Conservation (phyloP, 106 monocot species). For the Platanthera guangdongensis region DNA sequence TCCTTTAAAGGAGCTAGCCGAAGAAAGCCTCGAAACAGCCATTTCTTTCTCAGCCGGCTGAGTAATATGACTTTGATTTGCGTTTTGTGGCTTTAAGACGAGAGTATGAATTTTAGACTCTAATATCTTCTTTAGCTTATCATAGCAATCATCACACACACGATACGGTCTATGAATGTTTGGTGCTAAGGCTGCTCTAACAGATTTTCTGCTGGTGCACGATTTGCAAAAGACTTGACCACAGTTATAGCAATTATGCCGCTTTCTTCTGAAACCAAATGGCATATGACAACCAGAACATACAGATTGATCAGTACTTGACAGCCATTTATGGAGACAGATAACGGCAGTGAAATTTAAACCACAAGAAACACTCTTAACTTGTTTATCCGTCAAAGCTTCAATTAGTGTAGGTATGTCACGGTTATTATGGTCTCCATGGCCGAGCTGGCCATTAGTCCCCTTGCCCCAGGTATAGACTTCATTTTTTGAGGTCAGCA, state of each 20-base stretch:
- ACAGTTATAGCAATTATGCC: constrained; percentile 49
- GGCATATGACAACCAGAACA: constrained; percentile 39
- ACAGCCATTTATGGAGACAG: constrained; percentile 42
- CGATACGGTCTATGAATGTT: constrained; percentile 33
- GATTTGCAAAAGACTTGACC: constrained; percentile 47
- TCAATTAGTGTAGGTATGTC: constrained; percentile 33
- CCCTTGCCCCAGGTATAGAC: constrained; percentile 46
- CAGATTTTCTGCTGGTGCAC: constrained; percentile 35
- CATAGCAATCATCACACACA: constrained; percentile 43
- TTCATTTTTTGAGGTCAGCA: constrained; percentile 44
- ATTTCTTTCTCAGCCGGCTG: constrained; percentile 27
- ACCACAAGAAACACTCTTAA: constrained; percentile 42
- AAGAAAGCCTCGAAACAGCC: constrained; percentile 27
- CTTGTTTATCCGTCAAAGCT: constrained; percentile 40
- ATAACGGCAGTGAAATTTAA: constrained; percentile 43
- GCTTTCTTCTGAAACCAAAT: constrained; percentile 48
- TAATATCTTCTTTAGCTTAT: constrained; percentile 27
- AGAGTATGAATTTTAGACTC: constrained; percentile 16
- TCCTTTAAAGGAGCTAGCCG: constrained; percentile 31
- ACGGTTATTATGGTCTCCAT: constrained; percentile 34
- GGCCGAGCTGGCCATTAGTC: constrained; percentile 39
- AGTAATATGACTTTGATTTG: constrained; percentile 17
- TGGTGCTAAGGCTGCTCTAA: constrained; percentile 42
- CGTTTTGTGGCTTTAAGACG: constrained; percentile 18
- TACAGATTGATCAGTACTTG: constrained; percentile 36